Percentiles rank a stretch among this genome's conserved stretches.
These are phyloP conservation scores for Podospora appendiculata DNA, from an alignment of 495 filamentous ascomycete genomes.

Conservation along the genomic window DNA sequence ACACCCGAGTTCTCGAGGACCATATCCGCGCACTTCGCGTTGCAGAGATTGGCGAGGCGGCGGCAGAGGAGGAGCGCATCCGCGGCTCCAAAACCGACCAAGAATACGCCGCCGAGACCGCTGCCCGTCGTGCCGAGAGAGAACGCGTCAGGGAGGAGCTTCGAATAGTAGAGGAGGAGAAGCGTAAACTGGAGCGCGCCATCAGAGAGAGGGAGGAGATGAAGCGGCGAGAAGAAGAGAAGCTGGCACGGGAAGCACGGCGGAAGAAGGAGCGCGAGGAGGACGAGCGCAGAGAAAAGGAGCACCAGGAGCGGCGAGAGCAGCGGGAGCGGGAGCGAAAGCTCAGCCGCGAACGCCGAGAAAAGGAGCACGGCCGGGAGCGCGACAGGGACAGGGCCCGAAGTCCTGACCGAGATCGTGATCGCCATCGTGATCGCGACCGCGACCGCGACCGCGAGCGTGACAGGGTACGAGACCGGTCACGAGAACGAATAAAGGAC, in stretches of 20 bases:
- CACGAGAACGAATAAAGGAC: slow-evolving; percentile 10
- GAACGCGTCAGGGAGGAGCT: slow-evolving; percentile 59
- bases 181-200: slow-evolving; percentile 53
- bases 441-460: slow-evolving; percentile 27
- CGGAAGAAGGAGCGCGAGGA: slow-evolving; percentile 46
- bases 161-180: slow-evolving; percentile 58
- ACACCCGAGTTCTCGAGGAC: slow-evolving; percentile 55
- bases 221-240: slow-evolving; percentile 52
- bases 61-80: slow-evolving; percentile 57
- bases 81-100: slow-evolving; percentile 75
- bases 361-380: slow-evolving; percentile 38
- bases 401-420: slow-evolving; percentile 23
- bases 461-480: slow-evolving; percentile 24
- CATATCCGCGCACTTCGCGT: slow-evolving; percentile 62
- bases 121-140: slow-evolving; percentile 55
- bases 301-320: slow-evolving; percentile 48
- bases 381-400: slow-evolving; percentile 25
- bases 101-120: slow-evolving; percentile 67
- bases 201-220: slow-evolving; percentile 52
- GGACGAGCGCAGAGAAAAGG: slow-evolving; percentile 52
- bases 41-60: slow-evolving; percentile 67
- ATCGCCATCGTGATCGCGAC: slow-evolving; percentile 19
- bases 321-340: slow-evolving; percentile 50
- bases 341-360: slow-evolving; percentile 49
- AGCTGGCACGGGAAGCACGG: slow-evolving; percentile 51